These are phyloP conservation scores for Tulasnella sp. DNA, from an alignment of 768 basidiomycete genomes.

Conservation along the genomic window DNA sequence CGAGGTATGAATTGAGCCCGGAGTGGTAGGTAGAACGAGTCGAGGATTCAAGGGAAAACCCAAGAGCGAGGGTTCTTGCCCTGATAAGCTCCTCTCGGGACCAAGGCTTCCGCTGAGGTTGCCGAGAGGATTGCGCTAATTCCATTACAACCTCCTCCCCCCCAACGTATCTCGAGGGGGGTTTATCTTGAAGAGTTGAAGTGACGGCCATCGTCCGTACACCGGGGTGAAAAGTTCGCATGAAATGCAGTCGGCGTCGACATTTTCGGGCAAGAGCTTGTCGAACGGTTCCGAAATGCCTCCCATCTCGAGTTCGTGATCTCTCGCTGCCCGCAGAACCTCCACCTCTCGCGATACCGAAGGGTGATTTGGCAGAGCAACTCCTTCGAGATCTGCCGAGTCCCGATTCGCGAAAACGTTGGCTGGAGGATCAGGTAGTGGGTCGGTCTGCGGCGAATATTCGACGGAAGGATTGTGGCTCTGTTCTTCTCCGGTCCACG, in stretches of 20 bases:
- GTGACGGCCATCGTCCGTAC: neutral
- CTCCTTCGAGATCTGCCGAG: conserved; percentile 28
- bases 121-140: conserved; percentile 29
- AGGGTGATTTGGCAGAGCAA: conserved; percentile 29
- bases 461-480: neutral
- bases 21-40: conserved; percentile 33
- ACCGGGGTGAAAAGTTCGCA: neutral
- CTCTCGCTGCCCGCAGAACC: conserved; percentile 34
- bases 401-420: conserved; percentile 21
- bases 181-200: neutral
- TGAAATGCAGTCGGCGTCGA: conserved; percentile 31
- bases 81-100: conserved; percentile 35
- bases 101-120: conserved; percentile 40
- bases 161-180: conserved; percentile 11
- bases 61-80: conserved; percentile 38
- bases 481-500: neutral
- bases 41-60: conserved; percentile 34
- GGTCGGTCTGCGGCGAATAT: neutral
- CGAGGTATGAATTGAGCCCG: conserved; percentile 25
- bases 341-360: conserved; percentile 22
- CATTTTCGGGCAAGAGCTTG: conserved; percentile 37
- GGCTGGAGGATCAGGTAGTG: neutral
- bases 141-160: conserved; percentile 29
- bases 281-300: conserved; percentile 32
- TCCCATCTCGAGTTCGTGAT: conserved; percentile 30